Evolutionary conservation across 495 filamentous ascomycete species (phyloP).

Genomic region (Xylaria telfairii): DNA sequence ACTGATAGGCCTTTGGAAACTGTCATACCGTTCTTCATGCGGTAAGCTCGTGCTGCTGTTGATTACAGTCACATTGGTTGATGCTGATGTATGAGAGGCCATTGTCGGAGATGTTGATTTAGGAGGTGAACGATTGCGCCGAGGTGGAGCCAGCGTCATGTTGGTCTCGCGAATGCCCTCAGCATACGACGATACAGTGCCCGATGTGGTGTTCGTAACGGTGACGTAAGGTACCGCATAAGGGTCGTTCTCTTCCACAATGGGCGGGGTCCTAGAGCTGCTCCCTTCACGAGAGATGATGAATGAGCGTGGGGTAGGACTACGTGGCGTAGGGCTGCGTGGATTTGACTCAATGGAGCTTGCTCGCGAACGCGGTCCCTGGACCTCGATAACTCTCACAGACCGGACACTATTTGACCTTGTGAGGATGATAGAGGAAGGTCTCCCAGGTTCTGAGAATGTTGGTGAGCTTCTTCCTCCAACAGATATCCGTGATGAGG

Average conservation of each 20-base stretch:
- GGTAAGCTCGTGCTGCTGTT: constrained; percentile 31
- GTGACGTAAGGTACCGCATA: constrained; percentile 10
- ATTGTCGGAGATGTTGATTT: constrained; percentile 28
- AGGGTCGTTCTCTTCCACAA: constrained; percentile 43
- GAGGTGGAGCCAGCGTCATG: constrained; percentile 22
- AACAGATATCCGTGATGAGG: constrained; percentile 61
- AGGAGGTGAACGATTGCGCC: constrained; percentile 35
- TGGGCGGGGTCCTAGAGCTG: constrained; percentile 47
- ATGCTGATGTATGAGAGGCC: constrained; percentile 30
- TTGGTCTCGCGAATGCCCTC: constrained; percentile 28
- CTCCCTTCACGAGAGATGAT: constrained; percentile 41
- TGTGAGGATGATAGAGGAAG: constrained; percentile 45
- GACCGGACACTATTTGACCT: constrained; percentile 60
- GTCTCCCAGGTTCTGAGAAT: constrained; percentile 47
- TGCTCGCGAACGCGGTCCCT: constrained; percentile 52
- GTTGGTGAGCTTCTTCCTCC: constrained; percentile 52
- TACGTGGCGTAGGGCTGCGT: constrained; percentile 36
- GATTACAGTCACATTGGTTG: constrained; percentile 45
- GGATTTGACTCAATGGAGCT: constrained; percentile 52
- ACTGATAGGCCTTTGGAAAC: constrained; percentile 18
- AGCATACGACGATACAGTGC: constrained; percentile 23
- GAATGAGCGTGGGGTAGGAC: constrained; percentile 36
- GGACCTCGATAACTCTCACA: constrained; percentile 60
- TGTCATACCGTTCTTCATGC: constrained; percentile 39
- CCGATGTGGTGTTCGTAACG: constrained; percentile 13